Base-by-base conservation (phyloP, 139 green algal genomes). In the Chlamydomonas sphaeroides region DNA sequence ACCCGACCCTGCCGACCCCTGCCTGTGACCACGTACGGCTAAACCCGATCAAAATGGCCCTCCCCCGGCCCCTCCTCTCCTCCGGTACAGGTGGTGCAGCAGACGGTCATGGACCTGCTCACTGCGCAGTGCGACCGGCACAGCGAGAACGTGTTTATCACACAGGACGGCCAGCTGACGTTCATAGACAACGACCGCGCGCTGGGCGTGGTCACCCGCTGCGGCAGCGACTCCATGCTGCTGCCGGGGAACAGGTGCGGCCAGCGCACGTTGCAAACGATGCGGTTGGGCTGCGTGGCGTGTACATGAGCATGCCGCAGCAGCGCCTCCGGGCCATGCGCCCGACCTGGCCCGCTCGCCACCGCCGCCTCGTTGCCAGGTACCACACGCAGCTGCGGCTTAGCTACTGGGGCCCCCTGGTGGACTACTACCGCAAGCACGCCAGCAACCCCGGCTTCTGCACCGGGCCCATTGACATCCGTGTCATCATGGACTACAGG, bases 111-210 rank as follows among this genome's bases (percentile, higher is more conserved):
- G 28, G 90, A 93, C 78, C 48, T 93, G 32, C 71, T 93, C 28
- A 90, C 85, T 5, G 78, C 76, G 3, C 78, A 91, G 73, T 85
- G 78, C 42, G 88, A 93, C 62, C 68, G 90, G 39, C 90, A 93
- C 71, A 68, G 59, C 35, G 79, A 90, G 45, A 92, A 93, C 80
- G 82, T 93, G n/a, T 93, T 92, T 61, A 65, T 93, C 33, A 78
- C 71, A 26, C 53, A 84, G 28, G 25, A 32, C 33, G 90, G 90
- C 3, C 21, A 78, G 5, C 45, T 92, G 2, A 77, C 76, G 28
- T 74, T 91, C 38, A 92, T 93, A 20, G 90, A 93, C 80, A 89
- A 92, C 74, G 90, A 93, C 77, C 63, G 76, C 1, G 74, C 83
- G 7, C 71, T 90, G 70, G 84, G 86, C 6, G 84, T 88, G 61